These are phyloP conservation scores for Pouteria glomerata DNA, from an alignment of 148 eudicot species.

Conservation along the genomic window DNA sequence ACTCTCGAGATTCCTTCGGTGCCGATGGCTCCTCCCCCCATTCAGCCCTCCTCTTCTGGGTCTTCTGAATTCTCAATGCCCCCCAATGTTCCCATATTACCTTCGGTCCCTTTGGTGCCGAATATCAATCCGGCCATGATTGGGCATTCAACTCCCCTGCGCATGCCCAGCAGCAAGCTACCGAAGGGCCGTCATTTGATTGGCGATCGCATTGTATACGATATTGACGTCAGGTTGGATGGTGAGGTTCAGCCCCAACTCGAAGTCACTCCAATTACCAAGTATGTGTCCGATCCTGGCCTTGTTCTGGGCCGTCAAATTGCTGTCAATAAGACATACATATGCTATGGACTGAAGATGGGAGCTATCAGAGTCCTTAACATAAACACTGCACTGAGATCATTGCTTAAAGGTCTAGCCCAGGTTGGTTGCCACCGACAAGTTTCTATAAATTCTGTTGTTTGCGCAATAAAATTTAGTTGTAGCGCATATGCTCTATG, in stretches of 20 bases:
- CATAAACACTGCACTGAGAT: slow-evolving; percentile 85
- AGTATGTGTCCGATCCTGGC: slow-evolving; percentile 87
- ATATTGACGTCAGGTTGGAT: slow-evolving; percentile 65
- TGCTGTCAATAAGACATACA: slow-evolving; percentile 86
- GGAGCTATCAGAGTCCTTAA: slow-evolving; percentile 88
- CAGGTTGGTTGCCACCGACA: slow-evolving; percentile 53
- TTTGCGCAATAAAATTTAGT: slow-evolving; percentile 41
- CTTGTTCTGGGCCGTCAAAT: slow-evolving; percentile 83
- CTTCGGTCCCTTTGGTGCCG: slow-evolving; percentile 20
- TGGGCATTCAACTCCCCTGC: slow-evolving; percentile 36
- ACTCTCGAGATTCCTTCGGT: slow-evolving; percentile 10
- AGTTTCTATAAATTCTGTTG: slow-evolving; percentile 25
- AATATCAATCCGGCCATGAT: slow-evolving; percentile 20
- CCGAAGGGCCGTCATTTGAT: slow-evolving; percentile 80
- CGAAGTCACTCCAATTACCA: slow-evolving; percentile 94
- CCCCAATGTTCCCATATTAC: not conserved
- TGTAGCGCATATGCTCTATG: not conserved
- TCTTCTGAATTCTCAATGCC: slow-evolving; percentile 34
- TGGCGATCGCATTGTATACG: slow-evolving; percentile 63
- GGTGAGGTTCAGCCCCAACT: slow-evolving; percentile 97
- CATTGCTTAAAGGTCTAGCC: slow-evolving; percentile 79
- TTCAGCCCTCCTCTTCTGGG: slow-evolving; percentile 37
- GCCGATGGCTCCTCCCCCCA: slow-evolving; percentile 18
- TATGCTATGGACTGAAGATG: slow-evolving; percentile 89
- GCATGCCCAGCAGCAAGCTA: slow-evolving; percentile 76